Conservation (phyloP, 345 rosid species). For the Arabidopsis thaliana region TAIR10.1 NC_003071.7:7534001-7534500, state of each 20-base stretch:
- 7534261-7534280: slow-evolving; percentile 8
- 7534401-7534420: slow-evolving; percentile 96
- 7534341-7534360: slow-evolving; percentile 82
- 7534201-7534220: slow-evolving; percentile 92
- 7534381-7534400: slow-evolving; percentile 99
- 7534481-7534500: slow-evolving; percentile 18
- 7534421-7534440: slow-evolving; percentile 27
- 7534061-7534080: slow-evolving; percentile 82
- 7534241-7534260: slow-evolving; percentile 5
- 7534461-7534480: slow-evolving; percentile 21
- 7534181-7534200: slow-evolving; percentile 91
- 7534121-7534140: not conserved
- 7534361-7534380: slow-evolving; percentile 90
- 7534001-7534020: slow-evolving; percentile 97
- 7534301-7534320: not conserved
- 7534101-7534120: slow-evolving; percentile 27
- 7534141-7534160: slow-evolving; percentile 55
- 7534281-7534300: slow-evolving; percentile 8
- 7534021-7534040: slow-evolving; percentile 88
- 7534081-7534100: slow-evolving; percentile 60
- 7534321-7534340: slow-evolving; percentile 73
- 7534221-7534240: slow-evolving; percentile 89
- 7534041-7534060: slow-evolving; percentile 76
- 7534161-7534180: slow-evolving; percentile 72
- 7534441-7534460: not conserved